These are phyloP conservation scores for Aspergillus hancockii DNA, from an alignment of 495 filamentous ascomycete species.

Conservation along the genomic window DNA sequence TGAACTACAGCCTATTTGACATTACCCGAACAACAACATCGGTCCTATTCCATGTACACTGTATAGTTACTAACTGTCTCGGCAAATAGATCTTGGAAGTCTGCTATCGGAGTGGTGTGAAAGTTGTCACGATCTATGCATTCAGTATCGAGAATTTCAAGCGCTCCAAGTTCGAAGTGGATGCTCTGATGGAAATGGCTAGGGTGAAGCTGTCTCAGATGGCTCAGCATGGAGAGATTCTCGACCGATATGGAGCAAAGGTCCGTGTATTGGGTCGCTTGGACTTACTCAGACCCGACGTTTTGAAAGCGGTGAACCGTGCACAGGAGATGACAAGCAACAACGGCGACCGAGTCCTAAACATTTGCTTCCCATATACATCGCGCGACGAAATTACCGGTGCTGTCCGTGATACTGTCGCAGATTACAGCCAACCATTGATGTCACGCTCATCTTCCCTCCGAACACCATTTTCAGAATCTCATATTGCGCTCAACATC, in stretches of 20 bases:
- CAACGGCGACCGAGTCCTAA: constrained; percentile 82
- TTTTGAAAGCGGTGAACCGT: constrained; percentile 80
- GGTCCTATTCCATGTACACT: not conserved
- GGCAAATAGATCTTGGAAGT: constrained; percentile 79
- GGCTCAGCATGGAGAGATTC: constrained; percentile 86
- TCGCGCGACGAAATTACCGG: constrained; percentile 93
- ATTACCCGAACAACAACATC: not conserved
- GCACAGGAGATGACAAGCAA: constrained; percentile 79
- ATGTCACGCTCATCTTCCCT: constrained; percentile 39
- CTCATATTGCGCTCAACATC: constrained; percentile 82
- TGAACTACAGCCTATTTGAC: not conserved
- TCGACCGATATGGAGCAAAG: constrained; percentile 89
- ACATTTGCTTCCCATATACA: constrained; percentile 97
- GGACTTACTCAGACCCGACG: constrained; percentile 78
- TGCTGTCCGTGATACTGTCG: constrained; percentile 84
- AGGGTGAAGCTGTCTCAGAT: constrained; percentile 90
- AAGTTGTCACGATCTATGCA: constrained; percentile 95
- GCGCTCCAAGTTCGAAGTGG: constrained; percentile 95
- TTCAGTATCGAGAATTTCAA: constrained; percentile 99
- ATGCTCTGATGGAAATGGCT: constrained; percentile 96
- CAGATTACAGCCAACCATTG: constrained; percentile 73
- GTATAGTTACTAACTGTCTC: not conserved
- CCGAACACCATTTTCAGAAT: constrained; percentile 78
- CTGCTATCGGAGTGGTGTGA: constrained; percentile 92
- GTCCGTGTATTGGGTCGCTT: constrained; percentile 81